A percentile compares a stretch with the other conserved stretches of the same genome.
These are phyloP conservation scores for Salix viminalis DNA, from an alignment of 345 rosid species.

Conservation along the genomic window DNA sequence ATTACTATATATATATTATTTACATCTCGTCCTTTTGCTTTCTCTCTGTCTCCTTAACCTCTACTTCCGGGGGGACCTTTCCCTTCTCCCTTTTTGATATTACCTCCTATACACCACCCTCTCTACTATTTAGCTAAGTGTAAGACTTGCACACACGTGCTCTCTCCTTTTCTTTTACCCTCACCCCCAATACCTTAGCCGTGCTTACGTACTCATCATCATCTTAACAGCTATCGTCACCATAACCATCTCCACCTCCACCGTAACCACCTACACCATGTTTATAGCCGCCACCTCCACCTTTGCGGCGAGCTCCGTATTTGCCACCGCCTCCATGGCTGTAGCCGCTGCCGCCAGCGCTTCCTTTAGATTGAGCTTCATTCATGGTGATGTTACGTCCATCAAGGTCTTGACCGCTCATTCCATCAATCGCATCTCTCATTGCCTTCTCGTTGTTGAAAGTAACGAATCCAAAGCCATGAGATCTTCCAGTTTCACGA, in stretches of 20 bases:
- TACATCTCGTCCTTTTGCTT: too few relatives aligned
- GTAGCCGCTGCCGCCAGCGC: constrained; percentile 39
- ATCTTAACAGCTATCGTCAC: constrained; percentile 7
- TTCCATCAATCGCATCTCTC: constrained; percentile 83
- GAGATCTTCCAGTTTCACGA: constrained; percentile 79
- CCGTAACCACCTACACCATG: constrained; percentile 42
- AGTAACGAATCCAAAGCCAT: constrained; percentile 80
- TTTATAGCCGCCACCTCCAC: constrained; percentile 26
- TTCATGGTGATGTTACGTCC: constrained; percentile 77
- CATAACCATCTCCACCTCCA: constrained; percentile 29
- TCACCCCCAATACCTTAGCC: too few relatives aligned
- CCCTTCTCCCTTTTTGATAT: too few relatives aligned
- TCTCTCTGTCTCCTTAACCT: too few relatives aligned
- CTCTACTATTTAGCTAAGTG: too few relatives aligned
- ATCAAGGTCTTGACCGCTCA: constrained; percentile 81
- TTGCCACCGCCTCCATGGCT: constrained; percentile 37
- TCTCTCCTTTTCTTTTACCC: too few relatives aligned
- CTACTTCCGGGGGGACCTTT: too few relatives aligned
- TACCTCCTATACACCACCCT: too few relatives aligned
- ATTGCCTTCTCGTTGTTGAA: constrained; percentile 66
- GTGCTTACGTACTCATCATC: too few relatives aligned
- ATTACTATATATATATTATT: too few relatives aligned
- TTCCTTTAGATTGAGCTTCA: constrained; percentile 70
- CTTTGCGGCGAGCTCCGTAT: constrained; percentile 37
- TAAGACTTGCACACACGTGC: too few relatives aligned